Evolutionary conservation across 176 grass and related monocot genomes (phyloP).

Genomic region (Puccinellia tenuiflora): DNA sequence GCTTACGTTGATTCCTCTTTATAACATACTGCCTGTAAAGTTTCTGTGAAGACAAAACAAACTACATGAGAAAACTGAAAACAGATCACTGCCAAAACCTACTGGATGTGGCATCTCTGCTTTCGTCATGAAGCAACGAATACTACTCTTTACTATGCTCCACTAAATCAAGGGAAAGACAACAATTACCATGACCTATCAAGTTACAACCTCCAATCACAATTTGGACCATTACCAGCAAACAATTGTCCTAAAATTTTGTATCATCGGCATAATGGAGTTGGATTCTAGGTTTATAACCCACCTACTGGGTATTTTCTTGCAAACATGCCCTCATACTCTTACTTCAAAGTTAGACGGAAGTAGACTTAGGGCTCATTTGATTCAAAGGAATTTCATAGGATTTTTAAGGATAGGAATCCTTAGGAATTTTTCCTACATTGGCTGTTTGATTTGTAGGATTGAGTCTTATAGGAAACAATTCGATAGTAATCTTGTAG

Average conservation of each 20-base stretch:
- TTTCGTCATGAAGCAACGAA: not conserved
- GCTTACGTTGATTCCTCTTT: conserved; percentile 74
- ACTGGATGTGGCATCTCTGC: not conserved
- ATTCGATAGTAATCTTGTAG: no score
- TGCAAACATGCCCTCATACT: conserved; percentile 7
- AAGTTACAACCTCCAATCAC: not conserved
- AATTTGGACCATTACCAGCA: conserved; percentile 6
- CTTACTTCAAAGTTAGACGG: not conserved
- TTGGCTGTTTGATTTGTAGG: no score
- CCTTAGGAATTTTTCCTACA: no score
- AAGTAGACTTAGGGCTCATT: conserved; percentile 12
- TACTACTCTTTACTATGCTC: not conserved
- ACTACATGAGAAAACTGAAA: not conserved
- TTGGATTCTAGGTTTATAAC: not conserved
- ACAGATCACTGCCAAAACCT: not conserved
- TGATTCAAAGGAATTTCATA: no score
- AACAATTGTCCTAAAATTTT: not conserved
- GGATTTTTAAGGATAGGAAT: no score
- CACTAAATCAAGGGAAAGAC: not conserved
- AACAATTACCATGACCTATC: not conserved
- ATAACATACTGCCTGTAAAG: conserved; percentile 44
- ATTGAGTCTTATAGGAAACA: no score
- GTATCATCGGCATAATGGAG: not conserved
- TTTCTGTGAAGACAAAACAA: conserved; percentile 47
- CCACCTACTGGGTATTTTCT: not conserved